A percentile compares a stretch with the other conserved stretches of the same genome.
Evolutionary conservation across 2,329 filamentous ascomycete species (phyloP).

Genomic region (Sporothrix dimorphospora): DNA sequence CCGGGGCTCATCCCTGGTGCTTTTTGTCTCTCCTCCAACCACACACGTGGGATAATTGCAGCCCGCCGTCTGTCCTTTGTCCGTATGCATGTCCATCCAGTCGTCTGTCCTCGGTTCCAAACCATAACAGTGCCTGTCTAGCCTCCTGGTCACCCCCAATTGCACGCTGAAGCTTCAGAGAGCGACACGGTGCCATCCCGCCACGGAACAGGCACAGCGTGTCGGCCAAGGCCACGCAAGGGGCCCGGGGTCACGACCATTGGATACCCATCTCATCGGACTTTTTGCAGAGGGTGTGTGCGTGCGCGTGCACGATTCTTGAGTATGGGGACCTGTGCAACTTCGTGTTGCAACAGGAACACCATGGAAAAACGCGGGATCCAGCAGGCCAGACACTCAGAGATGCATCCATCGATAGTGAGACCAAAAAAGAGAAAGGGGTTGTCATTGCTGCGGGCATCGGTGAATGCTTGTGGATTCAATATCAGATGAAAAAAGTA

Average conservation of each 20-base stretch:
- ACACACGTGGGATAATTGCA: slow-evolving; percentile 1
- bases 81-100: not conserved
- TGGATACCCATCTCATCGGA: not conserved
- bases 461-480: not conserved
- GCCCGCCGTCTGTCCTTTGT: not conserved
- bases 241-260: not conserved
- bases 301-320: not conserved
- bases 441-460: not conserved
- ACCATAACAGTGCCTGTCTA: not conserved
- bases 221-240: not conserved
- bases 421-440: not conserved
- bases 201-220: not conserved
- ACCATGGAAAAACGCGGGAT: not conserved
- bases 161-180: not conserved
- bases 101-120: not conserved
- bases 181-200: slow-evolving; percentile 13
- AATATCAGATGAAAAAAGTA: not conserved
- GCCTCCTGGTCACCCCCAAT: not conserved
- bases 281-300: not conserved
- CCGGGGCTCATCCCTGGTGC: not conserved
- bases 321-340: not conserved
- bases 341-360: not conserved
- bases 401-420: not conserved
- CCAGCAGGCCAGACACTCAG: not conserved
- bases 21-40: not conserved